phyloP scores from a whole-genome alignment of 1,284 basidiomycete species.

The Stygiomarasmius scandens region DNA sequence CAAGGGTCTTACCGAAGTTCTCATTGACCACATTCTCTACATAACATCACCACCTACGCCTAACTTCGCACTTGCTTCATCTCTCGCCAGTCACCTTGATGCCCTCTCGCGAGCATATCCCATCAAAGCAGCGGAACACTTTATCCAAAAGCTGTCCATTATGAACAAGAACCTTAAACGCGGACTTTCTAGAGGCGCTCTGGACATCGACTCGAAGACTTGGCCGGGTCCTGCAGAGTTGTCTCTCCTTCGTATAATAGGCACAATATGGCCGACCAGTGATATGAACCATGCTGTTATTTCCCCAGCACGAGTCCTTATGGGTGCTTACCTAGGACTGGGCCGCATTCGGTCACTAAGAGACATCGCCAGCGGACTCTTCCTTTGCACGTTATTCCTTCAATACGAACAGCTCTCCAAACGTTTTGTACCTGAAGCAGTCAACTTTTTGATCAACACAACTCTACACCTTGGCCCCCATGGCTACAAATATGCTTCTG shows the following conservation, averaged over 20 bases:
- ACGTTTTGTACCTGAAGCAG: conserved; percentile 86
- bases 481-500: conserved; percentile 45
- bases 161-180: conserved; percentile 96
- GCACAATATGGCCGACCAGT: conserved; percentile 90
- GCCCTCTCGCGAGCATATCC: conserved; percentile 85
- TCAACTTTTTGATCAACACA: conserved; percentile 80
- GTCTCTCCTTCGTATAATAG: conserved; percentile 79
- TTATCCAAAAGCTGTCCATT: conserved; percentile 81
- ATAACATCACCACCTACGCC: conserved; percentile 67
- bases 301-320: conserved; percentile 84
- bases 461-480: conserved; percentile 77
- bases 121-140: conserved; percentile 76
- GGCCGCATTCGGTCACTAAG: conserved; percentile 73
- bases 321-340: conserved; percentile 91
- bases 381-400: conserved; percentile 82
- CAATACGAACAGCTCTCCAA: conserved; percentile 88
- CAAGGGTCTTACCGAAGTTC: conserved; percentile 75
- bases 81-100: conserved; percentile 82
- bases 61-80: conserved; percentile 62
- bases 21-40: conserved; percentile 92
- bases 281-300: conserved; percentile 92
- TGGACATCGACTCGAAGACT: conserved; percentile 70
- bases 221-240: conserved; percentile 90
- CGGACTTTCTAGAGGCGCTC: conserved; percentile 79
- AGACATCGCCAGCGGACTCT: conserved; percentile 87